phyloP scores from a whole-genome alignment of 306 rosid species.

The Morella rubra region DNA sequence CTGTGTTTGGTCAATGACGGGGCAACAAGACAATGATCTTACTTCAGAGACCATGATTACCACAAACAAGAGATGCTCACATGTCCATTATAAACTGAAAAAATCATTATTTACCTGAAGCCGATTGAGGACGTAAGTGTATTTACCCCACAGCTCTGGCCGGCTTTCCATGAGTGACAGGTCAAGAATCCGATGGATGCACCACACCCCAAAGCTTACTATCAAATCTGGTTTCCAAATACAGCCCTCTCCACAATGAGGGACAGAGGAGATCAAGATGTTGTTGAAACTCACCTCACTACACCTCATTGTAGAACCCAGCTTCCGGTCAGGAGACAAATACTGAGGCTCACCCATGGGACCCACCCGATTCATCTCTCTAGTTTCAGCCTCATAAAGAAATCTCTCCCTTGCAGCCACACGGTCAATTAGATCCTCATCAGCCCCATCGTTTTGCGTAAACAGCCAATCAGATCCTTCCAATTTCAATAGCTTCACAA shows the following conservation, averaged over 20 bases:
- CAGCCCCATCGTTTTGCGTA: slow-evolving; percentile 81
- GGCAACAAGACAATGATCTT: neutral
- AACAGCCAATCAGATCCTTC: slow-evolving; percentile 97
- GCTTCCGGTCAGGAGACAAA: slow-evolving; percentile 52
- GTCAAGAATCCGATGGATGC: slow-evolving; percentile 89
- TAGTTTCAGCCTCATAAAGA: slow-evolving; percentile 70
- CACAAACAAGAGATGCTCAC: slow-evolving; percentile 10
- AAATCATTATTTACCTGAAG: slow-evolving; percentile 70
- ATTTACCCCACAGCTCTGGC: slow-evolving; percentile 98
- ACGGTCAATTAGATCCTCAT: slow-evolving; percentile 84
- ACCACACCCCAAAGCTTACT: slow-evolving; percentile 97
- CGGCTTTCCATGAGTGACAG: slow-evolving; percentile 94
- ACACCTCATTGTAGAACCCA: slow-evolving; percentile 45
- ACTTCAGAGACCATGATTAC: slow-evolving; percentile 2
- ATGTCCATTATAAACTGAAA: slow-evolving; percentile 3
- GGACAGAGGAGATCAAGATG: slow-evolving; percentile 58
- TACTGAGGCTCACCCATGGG: slow-evolving; percentile 50
- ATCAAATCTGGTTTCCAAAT: slow-evolving; percentile 77
- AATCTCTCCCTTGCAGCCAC: slow-evolving; percentile 90
- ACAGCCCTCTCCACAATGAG: slow-evolving; percentile 92
- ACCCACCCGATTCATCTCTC: slow-evolving; percentile 47
- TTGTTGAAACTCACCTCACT: slow-evolving; percentile 36
- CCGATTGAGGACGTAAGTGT: slow-evolving; percentile 88
- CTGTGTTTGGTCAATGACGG: neutral
- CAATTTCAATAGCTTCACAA: slow-evolving; percentile 71